Percentiles rank a stretch among this genome's conserved stretches.
Conservation (phyloP, 1,139 yeast species). For the Pichia norvegensis region DNA sequence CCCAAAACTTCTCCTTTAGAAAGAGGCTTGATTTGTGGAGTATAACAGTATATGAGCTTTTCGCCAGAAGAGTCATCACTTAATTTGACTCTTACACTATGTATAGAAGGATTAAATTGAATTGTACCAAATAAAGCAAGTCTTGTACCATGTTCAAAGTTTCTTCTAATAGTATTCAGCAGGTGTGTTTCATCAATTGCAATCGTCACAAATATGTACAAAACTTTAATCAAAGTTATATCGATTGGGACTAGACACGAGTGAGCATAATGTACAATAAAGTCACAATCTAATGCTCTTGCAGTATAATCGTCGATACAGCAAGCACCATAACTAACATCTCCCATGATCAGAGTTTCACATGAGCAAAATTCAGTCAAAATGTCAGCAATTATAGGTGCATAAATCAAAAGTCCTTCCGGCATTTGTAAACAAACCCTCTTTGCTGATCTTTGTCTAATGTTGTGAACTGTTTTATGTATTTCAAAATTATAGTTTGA, state of each 20-base stretch:
- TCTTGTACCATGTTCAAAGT: constrained; percentile 56
- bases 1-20: constrained; percentile 96
- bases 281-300: constrained; percentile 84
- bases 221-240: constrained; percentile 77
- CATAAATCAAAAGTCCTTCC: constrained; percentile 84
- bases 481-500: constrained; percentile 91
- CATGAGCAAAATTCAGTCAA: constrained; percentile 83
- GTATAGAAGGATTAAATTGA: constrained; percentile 92
- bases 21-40: constrained; percentile 89
- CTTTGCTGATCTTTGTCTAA: constrained; percentile 62
- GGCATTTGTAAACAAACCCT: constrained; percentile 95
- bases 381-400: constrained; percentile 81
- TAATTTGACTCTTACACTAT: constrained; percentile 58
- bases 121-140: constrained; percentile 88
- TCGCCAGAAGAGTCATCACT: constrained; percentile 37
- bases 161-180: constrained; percentile 62
- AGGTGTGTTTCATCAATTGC: constrained; percentile 79
- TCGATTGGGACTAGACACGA: constrained; percentile 96
- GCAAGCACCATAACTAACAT: constrained; percentile 97
- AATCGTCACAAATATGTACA: constrained; percentile 93
- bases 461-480: constrained; percentile 93
- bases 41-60: constrained; percentile 52
- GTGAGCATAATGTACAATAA: constrained; percentile 94
- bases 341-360: constrained; percentile 95
- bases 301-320: constrained; percentile 97